These are phyloP conservation scores for Trichoderma semiorbis DNA, from an alignment of 2,329 filamentous ascomycete species.

Conservation along the genomic window DNA sequence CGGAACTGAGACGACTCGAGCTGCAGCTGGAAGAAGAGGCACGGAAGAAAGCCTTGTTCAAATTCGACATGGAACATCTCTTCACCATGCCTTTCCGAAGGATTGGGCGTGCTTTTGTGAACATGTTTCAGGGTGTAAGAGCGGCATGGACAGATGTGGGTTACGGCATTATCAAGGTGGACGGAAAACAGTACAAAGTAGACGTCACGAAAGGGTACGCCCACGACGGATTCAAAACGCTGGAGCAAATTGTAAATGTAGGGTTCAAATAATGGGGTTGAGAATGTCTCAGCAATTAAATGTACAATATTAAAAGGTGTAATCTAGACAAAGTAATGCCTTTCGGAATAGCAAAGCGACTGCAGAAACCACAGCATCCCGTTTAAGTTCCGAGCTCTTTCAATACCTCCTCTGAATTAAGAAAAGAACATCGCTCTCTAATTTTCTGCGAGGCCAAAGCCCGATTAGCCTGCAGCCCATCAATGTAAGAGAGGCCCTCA, in stretches of 20 bases:
- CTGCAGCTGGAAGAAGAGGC: conserved; percentile 36
- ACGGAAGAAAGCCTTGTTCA: conserved; percentile 37
- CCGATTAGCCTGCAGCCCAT: conserved; percentile 33
- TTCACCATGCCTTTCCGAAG: conserved; percentile 57
- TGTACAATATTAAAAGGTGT: background rate
- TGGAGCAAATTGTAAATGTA: conserved; percentile 52
- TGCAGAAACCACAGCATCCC: background rate
- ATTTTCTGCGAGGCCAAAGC: conserved; percentile 41
- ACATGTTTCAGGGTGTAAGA: conserved; percentile 44
- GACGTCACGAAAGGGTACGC: conserved; percentile 57
- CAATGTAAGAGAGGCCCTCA: conserved; percentile 41
- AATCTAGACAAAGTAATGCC: background rate
- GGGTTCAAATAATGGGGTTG: conserved; percentile 20
- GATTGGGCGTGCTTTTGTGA: conserved; percentile 39
- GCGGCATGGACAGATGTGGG: conserved; percentile 55
- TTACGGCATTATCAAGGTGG: conserved; percentile 49
- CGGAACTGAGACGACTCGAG: conserved; percentile 32
- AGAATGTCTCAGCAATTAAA: background rate
- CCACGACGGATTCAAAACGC: conserved; percentile 54
- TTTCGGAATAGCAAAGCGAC: background rate
- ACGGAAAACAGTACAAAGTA: conserved; percentile 51
- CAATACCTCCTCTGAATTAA: conserved; percentile 44
- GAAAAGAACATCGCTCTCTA: conserved; percentile 44
- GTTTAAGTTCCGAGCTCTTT: conserved; percentile 39
- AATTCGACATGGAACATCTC: conserved; percentile 54